Evolutionary conservation across 352 stramenopile genomes (phyloP).

Genomic region (Phytophthora fragariae): DNA sequence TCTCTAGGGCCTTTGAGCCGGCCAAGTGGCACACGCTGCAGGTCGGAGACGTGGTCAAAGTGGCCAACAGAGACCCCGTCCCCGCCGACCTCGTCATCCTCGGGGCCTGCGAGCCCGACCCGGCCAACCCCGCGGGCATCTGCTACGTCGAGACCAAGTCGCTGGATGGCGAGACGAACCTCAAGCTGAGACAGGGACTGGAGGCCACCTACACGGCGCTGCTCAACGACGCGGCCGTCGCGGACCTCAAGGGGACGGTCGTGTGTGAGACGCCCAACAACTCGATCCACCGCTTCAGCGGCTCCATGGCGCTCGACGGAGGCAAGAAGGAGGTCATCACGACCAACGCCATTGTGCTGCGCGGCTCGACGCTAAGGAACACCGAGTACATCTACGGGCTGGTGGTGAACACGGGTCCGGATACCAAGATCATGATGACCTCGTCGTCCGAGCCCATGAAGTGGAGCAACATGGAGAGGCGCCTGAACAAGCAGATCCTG

Average conservation of each 20-base stretch:
- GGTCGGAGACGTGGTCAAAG: conserved; percentile 92
- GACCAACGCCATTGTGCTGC: conserved; percentile 83
- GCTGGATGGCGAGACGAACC: conserved; percentile 94
- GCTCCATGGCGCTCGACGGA: conserved; percentile 74
- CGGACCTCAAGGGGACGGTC: conserved; percentile 62
- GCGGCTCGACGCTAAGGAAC: conserved; percentile 90
- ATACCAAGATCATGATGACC: conserved; percentile 93
- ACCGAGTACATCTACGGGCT: conserved; percentile 93
- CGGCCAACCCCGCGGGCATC: conserved; percentile 72
- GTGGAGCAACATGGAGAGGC: conserved; percentile 90
- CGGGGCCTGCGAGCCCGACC: conserved; percentile 77
- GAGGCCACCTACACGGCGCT: conserved; percentile 80
- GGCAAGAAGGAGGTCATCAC: conserved; percentile 80
- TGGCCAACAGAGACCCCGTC: conserved; percentile 88
- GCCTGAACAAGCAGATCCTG: conserved; percentile 82
- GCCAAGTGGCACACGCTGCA: conserved; percentile 81
- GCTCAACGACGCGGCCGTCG: conserved; percentile 58
- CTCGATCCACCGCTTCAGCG: conserved; percentile 91
- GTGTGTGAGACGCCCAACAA: conserved; percentile 91
- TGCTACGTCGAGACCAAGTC: conserved; percentile 94
- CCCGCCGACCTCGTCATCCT: conserved; percentile 92
- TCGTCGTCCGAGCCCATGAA: conserved; percentile 82
- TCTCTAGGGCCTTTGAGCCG: conserved; percentile 57
- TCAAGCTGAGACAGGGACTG: conserved; percentile 90
- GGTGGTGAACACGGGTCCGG: conserved; percentile 92